Evolutionary conservation across 495 filamentous ascomycete genomes (phyloP).

Genomic region (Geopyxis carbonaria): DNA sequence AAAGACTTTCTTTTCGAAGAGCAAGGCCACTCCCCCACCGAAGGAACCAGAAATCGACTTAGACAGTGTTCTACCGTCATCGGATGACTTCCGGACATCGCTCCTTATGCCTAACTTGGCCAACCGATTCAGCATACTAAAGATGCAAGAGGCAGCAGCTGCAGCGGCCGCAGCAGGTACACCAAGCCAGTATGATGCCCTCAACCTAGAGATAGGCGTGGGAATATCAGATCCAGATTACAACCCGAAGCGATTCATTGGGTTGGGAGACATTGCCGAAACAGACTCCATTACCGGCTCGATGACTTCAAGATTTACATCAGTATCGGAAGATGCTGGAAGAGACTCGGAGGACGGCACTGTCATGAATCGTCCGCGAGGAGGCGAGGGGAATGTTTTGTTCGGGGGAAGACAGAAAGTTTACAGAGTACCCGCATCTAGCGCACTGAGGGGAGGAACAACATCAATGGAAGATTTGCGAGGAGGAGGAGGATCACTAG

Average conservation of each 20-base stretch:
- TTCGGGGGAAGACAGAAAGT: constrained; percentile 95
- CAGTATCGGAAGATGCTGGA: constrained; percentile 30
- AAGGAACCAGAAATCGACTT: constrained; percentile 57
- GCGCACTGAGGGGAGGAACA: constrained; percentile 30
- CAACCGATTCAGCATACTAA: constrained; percentile 85
- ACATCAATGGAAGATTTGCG: constrained; percentile 28
- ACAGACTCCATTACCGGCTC: constrained; percentile 59
- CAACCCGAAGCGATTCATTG: constrained; percentile 30
- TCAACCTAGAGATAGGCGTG: constrained; percentile 7
- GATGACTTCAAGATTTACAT: constrained; percentile 33
- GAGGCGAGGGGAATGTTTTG: constrained; percentile 77
- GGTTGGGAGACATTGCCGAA: constrained; percentile 75
- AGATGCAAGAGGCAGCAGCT: constrained; percentile 16
- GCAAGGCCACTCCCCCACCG: constrained; percentile 28
- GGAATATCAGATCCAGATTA: constrained; percentile 20
- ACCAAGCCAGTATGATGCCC: constrained; percentile 38
- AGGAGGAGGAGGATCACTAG: constrained; percentile 34
- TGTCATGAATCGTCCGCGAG: constrained; percentile 69
- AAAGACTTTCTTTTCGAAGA: constrained; percentile 37
- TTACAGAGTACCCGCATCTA: constrained; percentile 59
- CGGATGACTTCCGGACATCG: constrained; percentile 91
- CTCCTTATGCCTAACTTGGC: constrained; percentile 88
- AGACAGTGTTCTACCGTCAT: constrained; percentile 53
- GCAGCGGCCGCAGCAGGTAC: constrained; percentile 29
- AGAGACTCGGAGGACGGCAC: constrained; percentile 60